A percentile compares a stretch with the other conserved stretches of the same genome.
Conservation (phyloP, 75 land plant species). For the Isoetes taiwanensis region DNA sequence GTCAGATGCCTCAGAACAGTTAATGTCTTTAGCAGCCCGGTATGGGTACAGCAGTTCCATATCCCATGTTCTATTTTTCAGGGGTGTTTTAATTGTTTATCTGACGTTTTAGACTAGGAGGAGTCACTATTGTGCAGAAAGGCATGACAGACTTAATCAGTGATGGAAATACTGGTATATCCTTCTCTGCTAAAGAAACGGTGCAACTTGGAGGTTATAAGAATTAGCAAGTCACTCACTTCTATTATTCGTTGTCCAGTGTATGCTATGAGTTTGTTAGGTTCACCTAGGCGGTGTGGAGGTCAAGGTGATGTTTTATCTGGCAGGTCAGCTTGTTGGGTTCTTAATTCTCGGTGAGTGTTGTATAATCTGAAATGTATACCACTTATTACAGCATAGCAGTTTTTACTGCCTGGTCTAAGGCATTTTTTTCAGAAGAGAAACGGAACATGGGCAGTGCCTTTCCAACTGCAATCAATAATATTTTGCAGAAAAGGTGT, state of each 20-base stretch:
- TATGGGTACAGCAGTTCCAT: constrained; percentile 13
- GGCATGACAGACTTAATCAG: constrained; percentile 72
- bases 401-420: no score
- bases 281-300: constrained; percentile 96
- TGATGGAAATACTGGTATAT: constrained; percentile 65
- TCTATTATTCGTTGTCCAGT: constrained; percentile 34
- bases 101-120: constrained; percentile 58
- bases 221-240: neutral
- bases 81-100: neutral
- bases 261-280: constrained; percentile 45
- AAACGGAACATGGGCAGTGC: no score
- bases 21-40: constrained; percentile 51
- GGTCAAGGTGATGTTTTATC: constrained; percentile 98
- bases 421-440: no score
- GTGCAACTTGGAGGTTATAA: neutral
- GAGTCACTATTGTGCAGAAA: constrained; percentile 75
- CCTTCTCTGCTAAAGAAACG: neutral
- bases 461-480: no score
- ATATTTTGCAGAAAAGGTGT: no score
- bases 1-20: constrained; percentile 40
- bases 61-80: neutral
- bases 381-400: no score
- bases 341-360: no score
- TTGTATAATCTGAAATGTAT: no score
- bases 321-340: no score